Percentiles rank a stretch among this genome's conserved stretches.
Conservation (phyloP, 2,329 filamentous ascomycete genomes). For the Beauveria scarabaeidicola region DNA sequence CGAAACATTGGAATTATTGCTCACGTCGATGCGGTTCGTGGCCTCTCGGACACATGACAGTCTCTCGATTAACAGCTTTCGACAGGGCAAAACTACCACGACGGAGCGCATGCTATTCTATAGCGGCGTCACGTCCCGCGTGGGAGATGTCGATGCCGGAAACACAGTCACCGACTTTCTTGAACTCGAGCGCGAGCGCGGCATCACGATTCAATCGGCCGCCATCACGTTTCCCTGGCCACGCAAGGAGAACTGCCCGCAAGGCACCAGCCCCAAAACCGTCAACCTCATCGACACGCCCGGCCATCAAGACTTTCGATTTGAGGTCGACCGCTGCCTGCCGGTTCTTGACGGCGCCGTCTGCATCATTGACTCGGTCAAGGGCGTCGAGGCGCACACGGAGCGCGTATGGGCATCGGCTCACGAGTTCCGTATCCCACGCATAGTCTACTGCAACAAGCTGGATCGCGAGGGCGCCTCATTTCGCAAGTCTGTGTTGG, state of each 20-base stretch:
- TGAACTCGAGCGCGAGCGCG: slow-evolving; percentile 80
- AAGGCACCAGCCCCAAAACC: slow-evolving; percentile 45
- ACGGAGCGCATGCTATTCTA: slow-evolving; percentile 99
- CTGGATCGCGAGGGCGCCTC: slow-evolving; percentile 68
- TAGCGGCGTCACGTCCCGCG: slow-evolving; percentile 76
- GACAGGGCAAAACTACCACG: slow-evolving; percentile 85
- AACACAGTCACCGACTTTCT: slow-evolving; percentile 97
- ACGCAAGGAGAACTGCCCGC: slow-evolving; percentile 37
- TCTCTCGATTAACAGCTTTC: background rate
- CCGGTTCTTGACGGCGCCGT: slow-evolving; percentile 82
- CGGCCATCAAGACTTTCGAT: slow-evolving; percentile 94
- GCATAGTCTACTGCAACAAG: slow-evolving; percentile 71
- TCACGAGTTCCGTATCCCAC: slow-evolving; percentile 73
- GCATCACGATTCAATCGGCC: slow-evolving; percentile 96
- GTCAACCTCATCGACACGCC: slow-evolving; percentile 95
- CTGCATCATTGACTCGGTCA: slow-evolving; percentile 88
- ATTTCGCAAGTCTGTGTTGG: slow-evolving; percentile 77
- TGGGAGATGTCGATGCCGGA: slow-evolving; percentile 93
- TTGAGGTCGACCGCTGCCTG: slow-evolving; percentile 87
- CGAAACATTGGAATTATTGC: slow-evolving; percentile 98
- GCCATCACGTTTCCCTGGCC: slow-evolving; percentile 96
- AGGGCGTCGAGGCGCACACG: slow-evolving; percentile 92
- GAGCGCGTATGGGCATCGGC: slow-evolving; percentile 95
- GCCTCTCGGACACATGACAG: background rate
- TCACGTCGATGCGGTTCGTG: slow-evolving; percentile 78